phyloP scores from a whole-genome alignment of 768 basidiomycete species.

The Tremella mesenterica region DNA sequence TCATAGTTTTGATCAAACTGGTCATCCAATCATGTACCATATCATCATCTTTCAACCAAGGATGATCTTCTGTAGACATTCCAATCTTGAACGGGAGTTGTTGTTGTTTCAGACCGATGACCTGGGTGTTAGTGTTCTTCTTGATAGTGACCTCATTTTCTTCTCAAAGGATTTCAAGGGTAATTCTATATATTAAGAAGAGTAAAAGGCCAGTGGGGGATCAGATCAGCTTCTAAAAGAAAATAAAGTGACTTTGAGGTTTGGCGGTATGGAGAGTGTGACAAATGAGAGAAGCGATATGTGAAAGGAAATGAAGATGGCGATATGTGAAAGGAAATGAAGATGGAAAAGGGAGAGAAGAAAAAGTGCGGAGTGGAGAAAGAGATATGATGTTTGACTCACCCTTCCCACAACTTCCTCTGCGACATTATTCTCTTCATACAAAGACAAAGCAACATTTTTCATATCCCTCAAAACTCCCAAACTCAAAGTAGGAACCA shows the following conservation, averaged over 20 bases:
- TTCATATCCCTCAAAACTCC: constrained; percentile 43
- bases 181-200: too few relatives aligned
- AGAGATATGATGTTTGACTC: not conserved
- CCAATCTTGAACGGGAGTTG: constrained; percentile 23
- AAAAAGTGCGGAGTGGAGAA: not conserved
- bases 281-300: not conserved
- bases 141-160: too few relatives aligned
- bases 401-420: constrained; percentile 46
- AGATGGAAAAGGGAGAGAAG: not conserved
- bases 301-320: not conserved
- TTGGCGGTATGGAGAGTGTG: not conserved
- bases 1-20: constrained; percentile 43
- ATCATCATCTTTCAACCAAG: constrained; percentile 19
- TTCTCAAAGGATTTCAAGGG: too few relatives aligned
- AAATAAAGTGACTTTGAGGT: not conserved
- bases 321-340: not conserved
- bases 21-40: constrained; percentile 42
- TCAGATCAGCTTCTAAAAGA: too few relatives aligned
- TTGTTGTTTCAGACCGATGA: constrained; percentile 39
- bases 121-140: constrained; percentile 6
- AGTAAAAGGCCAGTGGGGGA: too few relatives aligned
- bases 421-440: constrained; percentile 42
- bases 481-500: constrained; percentile 40
- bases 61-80: not conserved
- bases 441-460: constrained; percentile 43